Evolutionary conservation across 257 asterid species (phyloP).

Genomic region (Solanum commersonii): DNA sequence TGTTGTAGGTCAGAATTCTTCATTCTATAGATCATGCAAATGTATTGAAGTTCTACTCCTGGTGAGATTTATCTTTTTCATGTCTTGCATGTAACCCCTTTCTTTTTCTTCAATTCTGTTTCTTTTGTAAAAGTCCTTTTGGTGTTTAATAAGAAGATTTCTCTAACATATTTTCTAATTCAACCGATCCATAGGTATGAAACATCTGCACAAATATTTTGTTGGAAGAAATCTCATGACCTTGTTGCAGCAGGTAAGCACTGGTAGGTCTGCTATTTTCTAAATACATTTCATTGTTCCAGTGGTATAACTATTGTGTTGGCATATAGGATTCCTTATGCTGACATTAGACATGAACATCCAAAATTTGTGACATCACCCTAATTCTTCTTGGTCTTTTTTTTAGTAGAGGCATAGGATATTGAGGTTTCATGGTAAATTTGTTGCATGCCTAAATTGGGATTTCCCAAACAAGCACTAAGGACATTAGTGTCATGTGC

Average conservation of each 20-base stretch:
- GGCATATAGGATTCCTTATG: neutral
- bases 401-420: neutral
- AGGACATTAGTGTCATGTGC: neutral
- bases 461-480: neutral
- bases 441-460: neutral
- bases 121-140: neutral
- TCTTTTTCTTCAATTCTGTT: neutral
- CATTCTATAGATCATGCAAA: conserved; percentile 72
- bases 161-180: neutral
- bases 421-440: neutral
- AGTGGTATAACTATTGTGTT: neutral
- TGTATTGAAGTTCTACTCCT: conserved; percentile 74
- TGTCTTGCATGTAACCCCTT: neutral
- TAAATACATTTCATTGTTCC: neutral
- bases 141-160: neutral
- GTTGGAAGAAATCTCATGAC: conserved; percentile 96
- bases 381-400: neutral
- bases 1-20: conserved; percentile 71
- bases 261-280: neutral
- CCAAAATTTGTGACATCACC: neutral
- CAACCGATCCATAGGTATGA: conserved; percentile 62
- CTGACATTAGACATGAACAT: neutral
- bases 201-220: conserved; percentile 93
- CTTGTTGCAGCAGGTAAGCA: conserved; percentile 75
- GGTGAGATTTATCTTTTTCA: conserved; percentile 31